These are phyloP conservation scores for Teunomyces aglyptinius DNA, from an alignment of 805 yeast genomes.

Conservation along the genomic window DNA sequence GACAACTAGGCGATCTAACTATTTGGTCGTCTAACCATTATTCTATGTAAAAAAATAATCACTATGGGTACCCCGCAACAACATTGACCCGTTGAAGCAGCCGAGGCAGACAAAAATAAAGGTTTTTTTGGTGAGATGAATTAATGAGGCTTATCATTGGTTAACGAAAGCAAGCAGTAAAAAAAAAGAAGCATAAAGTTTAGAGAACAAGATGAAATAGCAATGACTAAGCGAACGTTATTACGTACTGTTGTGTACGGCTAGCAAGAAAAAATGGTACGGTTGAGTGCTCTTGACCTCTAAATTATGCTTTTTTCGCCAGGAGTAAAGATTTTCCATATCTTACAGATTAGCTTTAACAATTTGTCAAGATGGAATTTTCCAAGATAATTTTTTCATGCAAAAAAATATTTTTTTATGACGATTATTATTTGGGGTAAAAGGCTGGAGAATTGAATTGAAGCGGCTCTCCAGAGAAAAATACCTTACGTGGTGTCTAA, in stretches of 20 bases:
- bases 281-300: neutral
- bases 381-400: neutral
- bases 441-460: neutral
- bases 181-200: no score
- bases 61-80: conserved; percentile 5
- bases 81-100: conserved; percentile 5
- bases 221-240: no score
- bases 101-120: neutral
- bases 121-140: neutral
- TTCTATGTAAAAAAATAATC: neutral
- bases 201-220: no score
- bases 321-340: conserved; percentile 1
- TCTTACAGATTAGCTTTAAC: neutral
- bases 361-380: neutral
- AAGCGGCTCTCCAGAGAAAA: neutral
- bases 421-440: conserved; percentile 3
- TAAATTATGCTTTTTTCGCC: neutral
- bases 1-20: neutral
- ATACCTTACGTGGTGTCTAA: neutral
- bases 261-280: neutral
- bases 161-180: neutral
- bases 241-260: neutral
- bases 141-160: neutral
- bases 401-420: neutral
- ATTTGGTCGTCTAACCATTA: neutral